phyloP scores from a whole-genome alignment of 106 monocot species.

The Iris macrosiphon region DNA sequence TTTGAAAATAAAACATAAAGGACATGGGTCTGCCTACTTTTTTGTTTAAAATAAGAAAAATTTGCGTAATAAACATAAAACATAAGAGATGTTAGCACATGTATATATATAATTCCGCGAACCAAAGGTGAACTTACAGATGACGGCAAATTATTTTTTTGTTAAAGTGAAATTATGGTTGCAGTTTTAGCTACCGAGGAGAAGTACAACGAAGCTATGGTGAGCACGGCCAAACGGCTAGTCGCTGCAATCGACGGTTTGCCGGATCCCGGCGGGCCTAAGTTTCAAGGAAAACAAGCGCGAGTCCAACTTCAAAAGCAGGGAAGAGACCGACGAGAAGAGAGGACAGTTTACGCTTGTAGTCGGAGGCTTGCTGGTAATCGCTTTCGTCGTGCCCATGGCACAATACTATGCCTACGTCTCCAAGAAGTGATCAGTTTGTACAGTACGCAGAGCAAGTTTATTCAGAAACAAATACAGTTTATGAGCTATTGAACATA shows the following conservation, averaged over 20 bases:
- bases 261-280: slow-evolving; percentile 82
- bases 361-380: slow-evolving; percentile 83
- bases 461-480: too few relatives aligned
- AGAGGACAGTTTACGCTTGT: slow-evolving; percentile 91
- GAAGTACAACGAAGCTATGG: slow-evolving; percentile 86
- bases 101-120: too few relatives aligned
- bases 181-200: slow-evolving; percentile 93
- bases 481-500: too few relatives aligned
- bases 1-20: too few relatives aligned
- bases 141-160: too few relatives aligned
- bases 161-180: too few relatives aligned
- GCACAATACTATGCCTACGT: slow-evolving; percentile 97
- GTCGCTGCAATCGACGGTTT: slow-evolving; percentile 87
- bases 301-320: slow-evolving; percentile 85
- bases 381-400: slow-evolving; percentile 98
- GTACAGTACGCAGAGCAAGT: too few relatives aligned
- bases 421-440: slow-evolving; percentile 88
- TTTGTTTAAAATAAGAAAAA: too few relatives aligned
- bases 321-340: slow-evolving; percentile 91
- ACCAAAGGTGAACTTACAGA: too few relatives aligned
- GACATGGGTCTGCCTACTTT: too few relatives aligned
- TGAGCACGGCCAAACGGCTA: slow-evolving; percentile 65
- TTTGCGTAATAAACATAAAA: too few relatives aligned
- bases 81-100: too few relatives aligned
- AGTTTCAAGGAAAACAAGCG: slow-evolving; percentile 83